phyloP scores from a whole-genome alignment of 1,284 basidiomycete genomes.

The Takashimella tepidaria region DNA sequence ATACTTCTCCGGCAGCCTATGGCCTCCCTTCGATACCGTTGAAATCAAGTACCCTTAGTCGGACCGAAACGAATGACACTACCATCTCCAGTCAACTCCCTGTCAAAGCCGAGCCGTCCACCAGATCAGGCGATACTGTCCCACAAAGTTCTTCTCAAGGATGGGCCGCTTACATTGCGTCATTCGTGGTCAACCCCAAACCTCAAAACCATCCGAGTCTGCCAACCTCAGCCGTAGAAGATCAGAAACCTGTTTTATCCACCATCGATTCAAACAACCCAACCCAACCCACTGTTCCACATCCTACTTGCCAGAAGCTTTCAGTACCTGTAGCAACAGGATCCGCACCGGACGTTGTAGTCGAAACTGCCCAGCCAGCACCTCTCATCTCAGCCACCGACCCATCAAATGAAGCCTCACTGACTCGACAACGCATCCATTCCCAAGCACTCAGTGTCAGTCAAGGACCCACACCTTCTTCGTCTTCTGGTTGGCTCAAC shows the following conservation, averaged over 20 bases:
- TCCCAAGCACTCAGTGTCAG: background rate
- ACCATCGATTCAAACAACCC: background rate
- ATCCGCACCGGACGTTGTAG: background rate
- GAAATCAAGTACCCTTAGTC: too few relatives aligned
- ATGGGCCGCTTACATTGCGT: conserved; percentile 32
- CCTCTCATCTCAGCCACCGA: background rate
- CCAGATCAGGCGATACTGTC: conserved; percentile 4
- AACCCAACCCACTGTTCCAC: background rate
- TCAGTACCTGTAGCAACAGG: conserved; percentile 4
- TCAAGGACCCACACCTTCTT: conserved; percentile 10
- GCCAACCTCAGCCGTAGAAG: conserved; percentile 11
- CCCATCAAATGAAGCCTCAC: background rate
- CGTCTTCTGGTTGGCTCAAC: conserved; percentile 38
- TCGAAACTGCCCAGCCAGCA: conserved; percentile 1
- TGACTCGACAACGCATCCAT: background rate
- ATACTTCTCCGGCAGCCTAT: too few relatives aligned
- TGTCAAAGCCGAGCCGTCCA: too few relatives aligned
- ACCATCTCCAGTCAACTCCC: too few relatives aligned
- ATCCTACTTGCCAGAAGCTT: background rate
- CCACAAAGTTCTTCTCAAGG: conserved; percentile 6
- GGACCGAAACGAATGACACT: too few relatives aligned
- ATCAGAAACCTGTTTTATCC: conserved; percentile 9
- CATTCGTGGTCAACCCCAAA: conserved; percentile 15
- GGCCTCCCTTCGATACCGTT: too few relatives aligned
- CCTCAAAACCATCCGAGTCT: background rate